These are phyloP conservation scores for Fomitopsis pulvina DNA, from an alignment of 768 basidiomycete genomes.

Conservation along the genomic window DNA sequence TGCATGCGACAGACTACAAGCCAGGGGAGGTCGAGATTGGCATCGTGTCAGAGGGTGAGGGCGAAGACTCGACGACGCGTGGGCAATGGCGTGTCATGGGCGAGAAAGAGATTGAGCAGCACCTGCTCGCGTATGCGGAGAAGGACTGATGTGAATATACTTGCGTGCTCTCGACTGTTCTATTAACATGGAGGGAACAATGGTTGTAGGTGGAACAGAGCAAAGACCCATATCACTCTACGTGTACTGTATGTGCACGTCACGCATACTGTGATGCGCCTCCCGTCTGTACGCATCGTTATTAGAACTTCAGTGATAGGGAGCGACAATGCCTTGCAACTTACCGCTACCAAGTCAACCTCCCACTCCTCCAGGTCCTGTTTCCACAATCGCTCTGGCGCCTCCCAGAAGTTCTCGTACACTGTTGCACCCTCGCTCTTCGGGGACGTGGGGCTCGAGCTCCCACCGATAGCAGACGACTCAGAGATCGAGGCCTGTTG, in stretches of 20 bases:
- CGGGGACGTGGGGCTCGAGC: neutral
- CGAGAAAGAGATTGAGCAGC: conserved; percentile 70
- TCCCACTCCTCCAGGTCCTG: conserved; percentile 21
- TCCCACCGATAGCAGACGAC: neutral
- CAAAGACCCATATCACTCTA: neutral
- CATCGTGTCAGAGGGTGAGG: conserved; percentile 71
- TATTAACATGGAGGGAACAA: neutral
- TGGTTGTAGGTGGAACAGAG: neutral
- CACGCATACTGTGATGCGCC: conserved; percentile 49
- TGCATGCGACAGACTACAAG: conserved; percentile 96
- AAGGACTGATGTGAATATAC: conserved; percentile 53
- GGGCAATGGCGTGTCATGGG: conserved; percentile 78
- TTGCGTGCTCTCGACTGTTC: conserved; percentile 6
- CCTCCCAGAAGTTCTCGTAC: conserved; percentile 24
- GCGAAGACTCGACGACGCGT: conserved; percentile 64
- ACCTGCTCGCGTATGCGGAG: conserved; percentile 83
- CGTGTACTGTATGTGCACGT: neutral
- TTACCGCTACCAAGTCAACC: conserved; percentile 22
- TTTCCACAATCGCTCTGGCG: conserved; percentile 20
- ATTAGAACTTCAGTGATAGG: neutral
- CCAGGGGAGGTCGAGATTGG: conserved; percentile 94
- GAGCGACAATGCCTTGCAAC: neutral
- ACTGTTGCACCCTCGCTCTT: conserved; percentile 11
- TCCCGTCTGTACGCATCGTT: conserved; percentile 45
- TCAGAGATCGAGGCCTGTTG: conserved; percentile 15